Base-by-base conservation (phyloP, 208 protist genomes). In the Entamoeba moshkovskii region DNA sequence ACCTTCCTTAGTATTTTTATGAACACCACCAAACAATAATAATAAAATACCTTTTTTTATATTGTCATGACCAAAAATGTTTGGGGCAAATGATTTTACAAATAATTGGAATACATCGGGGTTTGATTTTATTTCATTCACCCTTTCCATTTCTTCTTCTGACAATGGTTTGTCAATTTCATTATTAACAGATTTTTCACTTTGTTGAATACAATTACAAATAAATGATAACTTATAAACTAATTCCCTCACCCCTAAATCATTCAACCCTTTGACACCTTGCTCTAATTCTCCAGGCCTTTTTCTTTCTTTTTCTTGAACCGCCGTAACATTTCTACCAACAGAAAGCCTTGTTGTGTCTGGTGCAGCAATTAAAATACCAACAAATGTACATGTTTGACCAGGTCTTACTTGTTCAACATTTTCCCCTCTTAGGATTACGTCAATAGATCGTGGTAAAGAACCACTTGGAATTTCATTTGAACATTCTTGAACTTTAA, bases 361-460 rank as follows among this genome's bases (percentile, higher is more conserved):
- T 0, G 99, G 99, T 1, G 99, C 97, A n/a, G 99, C 99, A 92
- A 99, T 98, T 38, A 98, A 96, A 59, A 97, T 98, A n/a, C 94
- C 94, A 52, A 49, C 6, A 42, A 98, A 98, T 47, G 98, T 94
- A 92, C 97, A 95, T 52, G 98, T 98, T 96, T 99, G 99, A 73
- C 99, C 99, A 0, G 99, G 98, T 95, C 99, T 99, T 2, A 98
- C 98, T n/a, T 97, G 96, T 94, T 99, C 98, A 8, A 99, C 98
- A 25, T 96, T 96, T 52, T 99, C 98, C 93, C 98, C 96, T 49
- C 99, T 97, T 18, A 99, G 96, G 73, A 99, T 98, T 52, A 99
- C 96, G 94, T 99, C 98, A 93, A 99, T 96, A 6, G 97, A 98
- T 85, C 98, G 96, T 5, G 98, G 98, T 97, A 99, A 98, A 92